Evolutionary conservation across 2,329 filamentous ascomycete species (phyloP).

Genomic region (Sporothrix sp.): DNA sequence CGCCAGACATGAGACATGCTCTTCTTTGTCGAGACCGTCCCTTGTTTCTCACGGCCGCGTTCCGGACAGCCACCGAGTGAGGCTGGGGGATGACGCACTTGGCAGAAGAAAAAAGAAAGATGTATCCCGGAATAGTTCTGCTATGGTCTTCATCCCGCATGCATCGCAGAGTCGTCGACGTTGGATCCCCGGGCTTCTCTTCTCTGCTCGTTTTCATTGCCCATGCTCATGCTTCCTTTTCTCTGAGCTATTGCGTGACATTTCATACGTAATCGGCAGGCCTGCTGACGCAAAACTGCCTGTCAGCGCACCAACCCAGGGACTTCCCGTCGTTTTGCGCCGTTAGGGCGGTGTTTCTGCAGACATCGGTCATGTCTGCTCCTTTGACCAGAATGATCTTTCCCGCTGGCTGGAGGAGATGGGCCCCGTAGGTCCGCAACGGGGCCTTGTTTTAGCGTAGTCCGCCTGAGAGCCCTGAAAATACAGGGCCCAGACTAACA

Average conservation of each 20-base stretch:
- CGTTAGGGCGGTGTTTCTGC: neutral
- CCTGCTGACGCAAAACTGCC: too few relatives aligned
- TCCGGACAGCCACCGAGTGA: too few relatives aligned
- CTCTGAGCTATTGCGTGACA: too few relatives aligned
- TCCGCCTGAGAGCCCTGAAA: too few relatives aligned
- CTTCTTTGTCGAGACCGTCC: too few relatives aligned
- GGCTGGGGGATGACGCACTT: too few relatives aligned
- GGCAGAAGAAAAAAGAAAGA: neutral
- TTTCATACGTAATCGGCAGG: too few relatives aligned
- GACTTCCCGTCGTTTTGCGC: neutral
- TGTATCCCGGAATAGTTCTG: too few relatives aligned
- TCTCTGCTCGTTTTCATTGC: neutral
- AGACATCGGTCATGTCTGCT: slow-evolving; percentile 5
- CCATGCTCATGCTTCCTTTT: neutral
- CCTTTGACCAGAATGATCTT: neutral
- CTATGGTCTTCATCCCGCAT: neutral
- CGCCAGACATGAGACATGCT: too few relatives aligned
- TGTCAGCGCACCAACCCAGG: neutral
- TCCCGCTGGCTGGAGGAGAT: too few relatives aligned
- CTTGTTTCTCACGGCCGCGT: too few relatives aligned
- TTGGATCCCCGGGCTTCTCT: too few relatives aligned
- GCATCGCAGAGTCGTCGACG: slow-evolving; percentile 1
- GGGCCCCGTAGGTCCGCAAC: neutral
- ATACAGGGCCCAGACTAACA: neutral
- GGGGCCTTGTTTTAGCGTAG: neutral